Conservation (phyloP, 768 basidiomycete species). For the Tulasnella sp. region DNA sequence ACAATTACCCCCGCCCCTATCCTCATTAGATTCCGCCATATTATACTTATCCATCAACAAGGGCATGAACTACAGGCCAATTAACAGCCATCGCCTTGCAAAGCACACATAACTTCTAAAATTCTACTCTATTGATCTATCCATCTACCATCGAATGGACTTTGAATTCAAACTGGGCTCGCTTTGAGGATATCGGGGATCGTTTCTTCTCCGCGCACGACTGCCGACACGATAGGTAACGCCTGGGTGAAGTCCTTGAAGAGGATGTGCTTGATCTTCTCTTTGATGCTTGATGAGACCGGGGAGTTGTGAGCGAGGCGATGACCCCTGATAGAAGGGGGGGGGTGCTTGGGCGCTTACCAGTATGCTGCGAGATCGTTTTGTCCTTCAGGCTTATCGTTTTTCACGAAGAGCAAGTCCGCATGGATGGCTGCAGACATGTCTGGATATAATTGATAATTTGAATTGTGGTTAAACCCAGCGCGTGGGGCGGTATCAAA, state of each 20-base stretch:
- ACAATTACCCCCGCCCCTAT: too few relatives aligned
- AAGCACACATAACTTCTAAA: neutral
- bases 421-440: slow-evolving; percentile 88
- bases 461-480: too few relatives aligned
- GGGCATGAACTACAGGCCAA: neutral
- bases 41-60: neutral
- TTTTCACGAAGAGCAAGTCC: slow-evolving; percentile 90
- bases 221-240: slow-evolving; percentile 44
- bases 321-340: neutral
- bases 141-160: neutral
- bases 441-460: slow-evolving; percentile 37
- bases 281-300: slow-evolving; percentile 36
- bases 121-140: neutral
- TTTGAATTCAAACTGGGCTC: neutral
- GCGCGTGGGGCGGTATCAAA: neutral
- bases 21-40: neutral
- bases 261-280: slow-evolving; percentile 67
- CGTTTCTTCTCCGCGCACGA: slow-evolving; percentile 61
- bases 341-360: neutral
- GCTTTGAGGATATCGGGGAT: slow-evolving; percentile 37
- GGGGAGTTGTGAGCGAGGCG: neutral
- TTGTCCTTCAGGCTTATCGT: slow-evolving; percentile 51
- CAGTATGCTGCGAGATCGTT: slow-evolving; percentile 80
- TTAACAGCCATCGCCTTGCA: neutral
- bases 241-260: slow-evolving; percentile 64